Base-by-base conservation (phyloP, 148 eudicot species). In the Cornus suecica region DNA sequence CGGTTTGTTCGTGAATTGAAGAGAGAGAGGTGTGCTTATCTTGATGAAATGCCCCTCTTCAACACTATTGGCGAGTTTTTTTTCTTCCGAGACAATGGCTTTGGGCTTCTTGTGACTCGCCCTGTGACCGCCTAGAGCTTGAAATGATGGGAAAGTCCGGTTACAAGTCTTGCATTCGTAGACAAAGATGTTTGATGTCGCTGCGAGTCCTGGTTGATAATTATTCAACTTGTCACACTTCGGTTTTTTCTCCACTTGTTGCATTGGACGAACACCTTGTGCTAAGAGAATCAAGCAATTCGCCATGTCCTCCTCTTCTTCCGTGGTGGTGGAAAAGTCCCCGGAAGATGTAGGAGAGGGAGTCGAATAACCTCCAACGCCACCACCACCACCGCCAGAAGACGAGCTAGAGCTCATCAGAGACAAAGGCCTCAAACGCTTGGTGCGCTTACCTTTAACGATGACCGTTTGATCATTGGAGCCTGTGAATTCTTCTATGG, bases 121-220 rank as follows among this genome's bases (percentile, higher is more conserved):
- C 27, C 99, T 85, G 70, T 95, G 99, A 0, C 99, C 97, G 16
- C 99, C 99, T 4, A 95, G 77, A 0, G 99, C 99, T 83, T 95
- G 97, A 61, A 95, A 95, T 0, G 99, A 91, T 0, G 88, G 80
- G 67, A 95, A 95, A 2, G 74, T 77, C 62, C 86, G 82, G 70
- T 86, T 86, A 76, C 99, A 95, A 8, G 97, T 87, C 65, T 91
- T 92, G 74, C 99, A 95, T 81, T 91, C 93, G 71, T 91, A 91
- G 8, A 81, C 78, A 45, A 68, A 80, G 11, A 74, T 83, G 16
- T 32, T 80, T 11, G 51, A 42, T 7, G 45, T 56, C 1, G 66
- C 28, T 9, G 71, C 28, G 28, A 76, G 74, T 69, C 73, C 73
- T 30, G 70, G 64, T 6, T 32, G 37, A 32, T 32, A 8, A 65